Evolutionary conservation across 768 basidiomycete species (phyloP), one percentile per base, ranked within the genome.

Genomic region (Tricholoma furcatifolium): DNA sequence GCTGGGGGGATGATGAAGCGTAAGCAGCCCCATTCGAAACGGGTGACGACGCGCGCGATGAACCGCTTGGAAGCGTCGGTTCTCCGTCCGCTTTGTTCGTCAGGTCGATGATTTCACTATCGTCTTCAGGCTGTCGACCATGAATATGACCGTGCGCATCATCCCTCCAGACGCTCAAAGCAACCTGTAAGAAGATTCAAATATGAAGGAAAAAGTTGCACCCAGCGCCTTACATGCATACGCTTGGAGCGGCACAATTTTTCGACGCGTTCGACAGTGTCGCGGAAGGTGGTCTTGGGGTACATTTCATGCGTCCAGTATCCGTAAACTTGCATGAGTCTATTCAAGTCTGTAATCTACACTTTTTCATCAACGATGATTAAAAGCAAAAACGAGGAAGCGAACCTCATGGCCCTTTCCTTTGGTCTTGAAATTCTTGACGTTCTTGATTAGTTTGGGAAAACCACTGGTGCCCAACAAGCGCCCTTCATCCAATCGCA

Each of bases 261-360:
- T 74, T 99, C 96, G 9, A 98, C 82, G 9, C 88, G 79, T 30
- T 82, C 72, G 5, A 96, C 84, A 0, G 93, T 96, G 63, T 97
- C 94, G 41, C 77, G 77, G 67, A 98, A 97, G 36, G 87, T 85
- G 4, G 82, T 86, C 62, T 88, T 92, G 4, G 97, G 97, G 65
- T 88, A 95, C 76, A 99, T 77, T 61, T 80, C 82, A 71, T 98
- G 97, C 3, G 93, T 81, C 97, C 97, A 99, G 61, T 93, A 89
- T 63, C 94, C 93, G 65, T 98, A 98, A 32, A 89, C 73, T 56
- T 85, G 83, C 50, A 98, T 74, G 12, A 98, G 71, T 35, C 88
- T 77, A 57, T 82, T 83, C 35, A 99, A 79, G 68, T 99, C 95
- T 46, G 80, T 68, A n/a, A 76, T 76, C 95, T 98, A 50, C 1